phyloP scores from a whole-genome alignment of 164 flowering plant genomes.

The Tetrastigma voinierianum region DNA sequence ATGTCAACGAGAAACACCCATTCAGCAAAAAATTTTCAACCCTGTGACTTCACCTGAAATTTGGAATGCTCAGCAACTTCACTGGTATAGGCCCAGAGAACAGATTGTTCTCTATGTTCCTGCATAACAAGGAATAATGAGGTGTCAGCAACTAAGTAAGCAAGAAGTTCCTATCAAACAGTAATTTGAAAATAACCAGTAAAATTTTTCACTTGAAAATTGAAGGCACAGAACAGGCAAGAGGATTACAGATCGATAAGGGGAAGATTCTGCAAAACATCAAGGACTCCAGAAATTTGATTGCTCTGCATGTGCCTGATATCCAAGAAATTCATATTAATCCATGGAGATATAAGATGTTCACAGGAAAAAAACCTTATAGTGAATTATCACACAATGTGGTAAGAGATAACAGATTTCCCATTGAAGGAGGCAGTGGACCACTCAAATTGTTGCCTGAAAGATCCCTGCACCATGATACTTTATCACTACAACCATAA shows the following conservation, averaged over 20 bases:
- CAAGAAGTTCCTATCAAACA: not conserved
- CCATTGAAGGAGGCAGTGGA: conserved; percentile 55
- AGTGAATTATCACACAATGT: conserved; percentile 31
- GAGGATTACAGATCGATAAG: conserved; percentile 41
- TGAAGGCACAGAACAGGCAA: conserved; percentile 2
- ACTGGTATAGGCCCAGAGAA: conserved; percentile 69
- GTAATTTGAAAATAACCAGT: not conserved
- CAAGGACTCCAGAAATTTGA: conserved; percentile 45
- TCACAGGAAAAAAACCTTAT: not conserved
- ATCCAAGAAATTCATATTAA: not conserved
- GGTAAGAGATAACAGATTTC: conserved; percentile 38
- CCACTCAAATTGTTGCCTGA: conserved; percentile 51
- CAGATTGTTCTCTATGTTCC: conserved; percentile 58
- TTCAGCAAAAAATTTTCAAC: not conserved
- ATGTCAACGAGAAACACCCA: too few relatives aligned
- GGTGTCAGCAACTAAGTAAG: not conserved
- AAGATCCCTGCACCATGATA: conserved; percentile 45
- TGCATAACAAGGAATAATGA: conserved; percentile 12
- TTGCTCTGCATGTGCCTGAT: conserved; percentile 62
- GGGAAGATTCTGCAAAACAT: conserved; percentile 56
- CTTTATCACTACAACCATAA: not conserved
- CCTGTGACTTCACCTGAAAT: conserved; percentile 45
- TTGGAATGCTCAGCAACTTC: conserved; percentile 42
- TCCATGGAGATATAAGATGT: not conserved
- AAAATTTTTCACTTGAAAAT: not conserved